These are phyloP conservation scores for Phallus indusiatus DNA, from an alignment of 768 basidiomycete genomes.

Conservation along the genomic window DNA sequence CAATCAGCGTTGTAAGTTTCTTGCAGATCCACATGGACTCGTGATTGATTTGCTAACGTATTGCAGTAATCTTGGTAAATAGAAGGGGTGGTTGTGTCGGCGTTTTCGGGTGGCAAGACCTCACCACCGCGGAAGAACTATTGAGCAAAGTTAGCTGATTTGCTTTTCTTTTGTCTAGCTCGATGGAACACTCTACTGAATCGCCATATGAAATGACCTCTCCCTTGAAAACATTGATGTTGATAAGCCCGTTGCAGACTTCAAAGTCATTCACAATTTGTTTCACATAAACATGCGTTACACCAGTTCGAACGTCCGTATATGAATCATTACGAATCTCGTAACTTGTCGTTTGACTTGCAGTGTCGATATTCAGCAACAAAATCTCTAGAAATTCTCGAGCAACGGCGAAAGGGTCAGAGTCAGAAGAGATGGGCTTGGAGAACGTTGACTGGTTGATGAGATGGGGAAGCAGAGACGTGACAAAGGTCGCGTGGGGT, in stretches of 20 bases:
- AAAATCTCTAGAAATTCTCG: not conserved
- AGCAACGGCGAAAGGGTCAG: constrained; percentile 50
- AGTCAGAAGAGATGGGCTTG: constrained; percentile 9
- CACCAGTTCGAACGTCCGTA: constrained; percentile 75
- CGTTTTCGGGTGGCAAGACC: constrained; percentile 27
- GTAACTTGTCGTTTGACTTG: not conserved
- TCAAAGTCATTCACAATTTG: constrained; percentile 82
- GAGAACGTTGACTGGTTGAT: constrained; percentile 15
- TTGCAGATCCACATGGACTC: not conserved
- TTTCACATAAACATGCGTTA: constrained; percentile 82
- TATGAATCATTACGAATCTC: constrained; percentile 73
- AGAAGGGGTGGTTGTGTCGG: not conserved
- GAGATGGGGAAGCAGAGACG: constrained; percentile 25
- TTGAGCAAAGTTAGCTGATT: not conserved
- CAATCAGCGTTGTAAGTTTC: constrained; percentile 50
- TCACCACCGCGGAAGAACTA: constrained; percentile 78
- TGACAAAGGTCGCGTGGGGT: constrained; percentile 45
- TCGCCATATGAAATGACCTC: constrained; percentile 78
- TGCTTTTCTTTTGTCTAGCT: no score
- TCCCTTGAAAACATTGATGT: constrained; percentile 84
- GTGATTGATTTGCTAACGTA: not conserved
- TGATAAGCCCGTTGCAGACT: constrained; percentile 85
- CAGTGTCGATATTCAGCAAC: not conserved
- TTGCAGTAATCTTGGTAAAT: not conserved
- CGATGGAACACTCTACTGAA: constrained; percentile 55